Conservation (phyloP, 306 rosid species). For the Quercus wislizeni region DNA sequence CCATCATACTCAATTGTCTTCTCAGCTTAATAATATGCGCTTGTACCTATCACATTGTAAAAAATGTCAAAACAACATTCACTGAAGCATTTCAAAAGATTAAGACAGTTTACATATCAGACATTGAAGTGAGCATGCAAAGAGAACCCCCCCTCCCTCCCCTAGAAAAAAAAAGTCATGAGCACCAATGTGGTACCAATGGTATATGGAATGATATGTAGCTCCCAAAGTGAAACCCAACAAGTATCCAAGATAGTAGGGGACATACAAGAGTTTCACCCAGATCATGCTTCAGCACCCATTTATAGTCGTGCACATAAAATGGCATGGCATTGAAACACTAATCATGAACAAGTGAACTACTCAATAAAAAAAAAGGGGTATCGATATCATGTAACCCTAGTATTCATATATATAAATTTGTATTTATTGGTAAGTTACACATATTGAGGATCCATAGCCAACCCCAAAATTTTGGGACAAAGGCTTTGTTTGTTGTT, state of each 20-base stretch:
- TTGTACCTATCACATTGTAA: slow-evolving; percentile 69
- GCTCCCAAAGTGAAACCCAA: neutral
- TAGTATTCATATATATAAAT: neutral
- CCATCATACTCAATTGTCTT: slow-evolving; percentile 79
- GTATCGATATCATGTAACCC: neutral
- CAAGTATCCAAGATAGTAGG: neutral
- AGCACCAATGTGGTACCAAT: neutral
- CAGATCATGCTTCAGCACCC: neutral
- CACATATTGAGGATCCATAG: no score
- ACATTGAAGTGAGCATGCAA: neutral
- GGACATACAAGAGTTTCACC: neutral
- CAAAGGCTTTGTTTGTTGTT: no score
- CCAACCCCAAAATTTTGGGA: no score
- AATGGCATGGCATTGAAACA: neutral
- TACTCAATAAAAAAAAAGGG: neutral
- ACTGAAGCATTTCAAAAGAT: neutral
- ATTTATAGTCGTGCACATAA: neutral
- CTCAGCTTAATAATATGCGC: slow-evolving; percentile 81
- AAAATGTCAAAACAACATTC: slow-evolving; percentile 19
- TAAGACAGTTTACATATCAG: neutral
- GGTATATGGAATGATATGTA: neutral
- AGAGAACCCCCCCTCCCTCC: neutral
- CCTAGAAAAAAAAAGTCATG: neutral
- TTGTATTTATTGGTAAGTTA: no score
- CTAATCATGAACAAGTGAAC: neutral